Conservation (phyloP, 345 rosid species). For the Corchorus capsularis region DNA sequence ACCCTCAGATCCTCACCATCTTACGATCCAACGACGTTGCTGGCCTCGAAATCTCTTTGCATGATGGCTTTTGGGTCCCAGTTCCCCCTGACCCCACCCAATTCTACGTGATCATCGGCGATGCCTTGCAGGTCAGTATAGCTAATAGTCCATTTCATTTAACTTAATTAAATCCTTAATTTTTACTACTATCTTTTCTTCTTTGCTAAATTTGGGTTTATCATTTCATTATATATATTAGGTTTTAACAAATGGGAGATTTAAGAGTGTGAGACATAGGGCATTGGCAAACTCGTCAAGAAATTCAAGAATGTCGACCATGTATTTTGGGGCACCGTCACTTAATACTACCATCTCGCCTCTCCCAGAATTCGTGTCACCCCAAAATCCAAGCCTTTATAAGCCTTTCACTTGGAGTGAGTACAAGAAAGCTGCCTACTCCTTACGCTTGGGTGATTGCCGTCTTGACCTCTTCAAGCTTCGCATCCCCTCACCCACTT, state of each 20-base stretch:
- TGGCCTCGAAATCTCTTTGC: constrained; percentile 76
- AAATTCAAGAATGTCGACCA: constrained; percentile 74
- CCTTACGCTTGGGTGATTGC: constrained; percentile 60
- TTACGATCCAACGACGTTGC: constrained; percentile 87
- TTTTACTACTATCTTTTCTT: too few relatives aligned
- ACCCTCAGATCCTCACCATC: constrained; percentile 96
- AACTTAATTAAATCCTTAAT: background rate
- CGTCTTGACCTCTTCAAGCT: constrained; percentile 69
- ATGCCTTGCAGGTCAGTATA: constrained; percentile 65
- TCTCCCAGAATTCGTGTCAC: constrained; percentile 56
- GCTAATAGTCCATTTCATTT: background rate
- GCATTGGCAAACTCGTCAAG: constrained; percentile 55
- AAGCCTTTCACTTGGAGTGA: constrained; percentile 84
- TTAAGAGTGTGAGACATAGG: constrained; percentile 81
- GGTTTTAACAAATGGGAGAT: constrained; percentile 89
- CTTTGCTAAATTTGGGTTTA: background rate
- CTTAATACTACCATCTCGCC: constrained; percentile 55
- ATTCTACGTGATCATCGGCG: constrained; percentile 86
- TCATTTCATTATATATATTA: constrained; percentile 14
- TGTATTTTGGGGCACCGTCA: constrained; percentile 92
- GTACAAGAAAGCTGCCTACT: constrained; percentile 71
- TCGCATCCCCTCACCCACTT: background rate
- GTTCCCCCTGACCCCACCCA: constrained; percentile 76
- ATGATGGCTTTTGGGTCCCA: constrained; percentile 72
- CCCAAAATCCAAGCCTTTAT: constrained; percentile 48